These are phyloP conservation scores for Neonectria neomacrospora DNA, from an alignment of 2,329 filamentous ascomycete species.

Conservation along the genomic window DNA sequence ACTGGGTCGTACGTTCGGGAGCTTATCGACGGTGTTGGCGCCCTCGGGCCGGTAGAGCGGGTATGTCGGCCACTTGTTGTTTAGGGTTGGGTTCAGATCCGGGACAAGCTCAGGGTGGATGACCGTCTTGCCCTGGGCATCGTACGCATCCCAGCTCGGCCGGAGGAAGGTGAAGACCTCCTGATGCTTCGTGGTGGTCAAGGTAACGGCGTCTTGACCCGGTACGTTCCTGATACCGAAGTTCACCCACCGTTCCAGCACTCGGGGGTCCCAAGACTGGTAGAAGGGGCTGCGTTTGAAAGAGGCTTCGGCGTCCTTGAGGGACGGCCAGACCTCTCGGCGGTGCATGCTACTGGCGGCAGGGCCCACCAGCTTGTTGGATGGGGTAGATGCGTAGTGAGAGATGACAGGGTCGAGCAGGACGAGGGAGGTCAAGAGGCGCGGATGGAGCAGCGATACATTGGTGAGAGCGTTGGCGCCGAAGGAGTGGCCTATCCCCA, in stretches of 20 bases:
- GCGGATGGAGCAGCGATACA: slow-evolving; percentile 80
- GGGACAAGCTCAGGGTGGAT: slow-evolving; percentile 55
- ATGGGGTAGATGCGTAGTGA: slow-evolving; percentile 52
- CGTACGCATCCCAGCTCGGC: slow-evolving; percentile 62
- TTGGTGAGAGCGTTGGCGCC: slow-evolving; percentile 80
- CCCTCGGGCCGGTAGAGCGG: slow-evolving; percentile 77
- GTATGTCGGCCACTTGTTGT: slow-evolving; percentile 51
- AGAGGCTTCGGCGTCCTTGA: slow-evolving; percentile 71
- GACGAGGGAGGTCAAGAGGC: slow-evolving; percentile 78
- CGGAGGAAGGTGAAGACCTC: slow-evolving; percentile 79
- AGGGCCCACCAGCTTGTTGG: slow-evolving; percentile 50
- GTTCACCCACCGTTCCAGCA: slow-evolving; percentile 70
- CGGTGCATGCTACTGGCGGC: slow-evolving; percentile 75
- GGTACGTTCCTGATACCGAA: slow-evolving; percentile 78
- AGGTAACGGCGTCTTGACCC: slow-evolving; percentile 66
- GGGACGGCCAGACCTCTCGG: slow-evolving; percentile 85
- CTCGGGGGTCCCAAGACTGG: slow-evolving; percentile 81
- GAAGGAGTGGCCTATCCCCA: slow-evolving; percentile 91
- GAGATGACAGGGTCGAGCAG: slow-evolving; percentile 88
- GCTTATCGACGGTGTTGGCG: slow-evolving; percentile 62
- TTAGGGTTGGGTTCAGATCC: slow-evolving; percentile 57
- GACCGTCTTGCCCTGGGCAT: slow-evolving; percentile 50
- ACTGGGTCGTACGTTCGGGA: slow-evolving; percentile 71
- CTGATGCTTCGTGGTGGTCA: slow-evolving; percentile 86
- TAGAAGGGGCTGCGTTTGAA: slow-evolving; percentile 79